Base-by-base conservation (phyloP, 257 asterid species). In the Misopates orontium region DNA sequence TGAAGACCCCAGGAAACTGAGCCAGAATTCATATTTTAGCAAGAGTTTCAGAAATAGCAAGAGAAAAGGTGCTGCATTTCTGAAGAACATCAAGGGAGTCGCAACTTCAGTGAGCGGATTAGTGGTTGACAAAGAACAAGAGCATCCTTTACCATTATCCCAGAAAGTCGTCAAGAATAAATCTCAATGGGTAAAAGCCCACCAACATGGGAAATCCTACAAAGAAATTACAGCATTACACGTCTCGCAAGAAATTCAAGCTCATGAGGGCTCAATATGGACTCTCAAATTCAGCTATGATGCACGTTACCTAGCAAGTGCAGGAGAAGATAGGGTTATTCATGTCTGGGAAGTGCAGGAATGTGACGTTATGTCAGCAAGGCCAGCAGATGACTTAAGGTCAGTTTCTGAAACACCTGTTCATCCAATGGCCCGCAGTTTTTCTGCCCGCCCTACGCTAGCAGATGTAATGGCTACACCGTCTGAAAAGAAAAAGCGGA, bases 331-430 rank as follows among this genome's bases (percentile, higher is more conserved):
- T 71, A 71, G 77, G 68, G 67, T 80, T 20, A 81, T 94, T 59
- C 99, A 81, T 61, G 78, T 90, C 4, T 94, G 97, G 96, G 97
- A 94, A 80, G 97, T 94, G 40, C 96, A 88, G 69, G 96, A 90
- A 55, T 88, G 93, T 41, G 99, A 88, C 4, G 87, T 94, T 61
- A 64, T 55, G 78, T 64, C 94, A 1, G 47, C 75, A 15, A 71
- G 65, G 54, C 51, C 81, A 1, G 56, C 42, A 0, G 87, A 87
- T 68, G 94, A 83, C 70, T 6, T 51, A 18, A 77, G 75, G 56
- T 71, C 84, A 5, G 44, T 17, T 15, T 8, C 75, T 13, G 79
- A 83, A 64, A 77, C 90, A 6, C 83, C 92, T 3, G 84, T 77
- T 39, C 96, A 87, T 64, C 85, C 89, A 8, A 80, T 71, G 92